Evolutionary conservation across 257 asterid genomes (phyloP).

Genomic region (Oldenlandia corymbosa): DNA sequence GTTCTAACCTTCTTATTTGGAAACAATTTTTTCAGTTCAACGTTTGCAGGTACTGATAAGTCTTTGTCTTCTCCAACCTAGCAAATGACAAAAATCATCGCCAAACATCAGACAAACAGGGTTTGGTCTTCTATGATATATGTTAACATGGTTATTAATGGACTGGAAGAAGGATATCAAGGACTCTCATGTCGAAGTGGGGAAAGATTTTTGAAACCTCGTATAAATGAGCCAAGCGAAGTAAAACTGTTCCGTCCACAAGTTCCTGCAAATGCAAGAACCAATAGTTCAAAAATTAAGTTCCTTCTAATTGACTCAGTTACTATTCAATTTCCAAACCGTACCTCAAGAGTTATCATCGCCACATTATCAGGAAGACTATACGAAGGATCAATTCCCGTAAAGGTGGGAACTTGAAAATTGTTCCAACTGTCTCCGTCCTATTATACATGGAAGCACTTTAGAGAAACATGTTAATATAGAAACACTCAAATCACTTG

Average conservation of each 20-base stretch:
- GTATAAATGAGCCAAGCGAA: constrained; percentile 89
- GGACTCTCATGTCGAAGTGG: neutral
- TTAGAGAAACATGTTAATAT: constrained; percentile 9
- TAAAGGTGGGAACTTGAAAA: constrained; percentile 54
- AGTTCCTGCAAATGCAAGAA: constrained; percentile 56
- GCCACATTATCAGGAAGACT: constrained; percentile 82
- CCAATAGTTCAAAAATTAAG: neutral
- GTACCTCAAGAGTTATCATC: constrained; percentile 84
- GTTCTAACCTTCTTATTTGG: constrained; percentile 57
- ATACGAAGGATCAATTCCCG: constrained; percentile 79
- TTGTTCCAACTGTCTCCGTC: constrained; percentile 45
- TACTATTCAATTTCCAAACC: neutral
- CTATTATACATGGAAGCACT: constrained; percentile 30
- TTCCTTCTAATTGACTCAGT: neutral
- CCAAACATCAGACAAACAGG: neutral
- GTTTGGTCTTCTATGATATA: neutral
- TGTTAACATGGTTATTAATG: no score
- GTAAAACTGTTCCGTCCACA: constrained; percentile 54
- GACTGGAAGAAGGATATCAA: neutral
- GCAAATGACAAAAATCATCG: neutral
- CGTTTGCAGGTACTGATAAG: constrained; percentile 53
- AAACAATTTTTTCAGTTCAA: constrained; percentile 66
- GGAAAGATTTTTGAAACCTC: constrained; percentile 52
- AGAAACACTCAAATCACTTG: neutral
- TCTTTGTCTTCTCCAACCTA: constrained; percentile 91